Conservation (phyloP, 371 early-diverging fungal species). For the Apophysomyces variabilis region DNA sequence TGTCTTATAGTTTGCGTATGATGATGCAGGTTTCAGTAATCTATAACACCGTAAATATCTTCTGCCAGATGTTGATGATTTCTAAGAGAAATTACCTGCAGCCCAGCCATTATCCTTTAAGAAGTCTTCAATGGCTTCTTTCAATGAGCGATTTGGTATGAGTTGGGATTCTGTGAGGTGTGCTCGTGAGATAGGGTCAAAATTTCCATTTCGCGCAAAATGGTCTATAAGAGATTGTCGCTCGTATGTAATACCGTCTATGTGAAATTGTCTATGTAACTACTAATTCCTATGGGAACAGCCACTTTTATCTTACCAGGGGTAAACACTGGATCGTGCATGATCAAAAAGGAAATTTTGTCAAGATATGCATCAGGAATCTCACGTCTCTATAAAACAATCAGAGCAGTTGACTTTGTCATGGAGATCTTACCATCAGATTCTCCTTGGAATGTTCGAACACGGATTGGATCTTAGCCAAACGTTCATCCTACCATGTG, state of each 20-base stretch:
- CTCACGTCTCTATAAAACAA: constrained; percentile 36
- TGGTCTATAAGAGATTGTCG: constrained; percentile 72
- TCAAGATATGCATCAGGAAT: constrained; percentile 57
- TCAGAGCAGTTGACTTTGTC: neutral
- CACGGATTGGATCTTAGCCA: constrained; percentile 37
- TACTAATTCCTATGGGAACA: neutral
- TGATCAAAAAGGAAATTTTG: constrained; percentile 55
- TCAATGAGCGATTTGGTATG: constrained; percentile 74
- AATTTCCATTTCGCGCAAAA: constrained; percentile 71
- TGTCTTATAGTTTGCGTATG: neutral
- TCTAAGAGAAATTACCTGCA: constrained; percentile 33
- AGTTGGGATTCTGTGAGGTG: constrained; percentile 68
- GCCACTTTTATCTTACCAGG: constrained; percentile 33
- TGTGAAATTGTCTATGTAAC: neutral
- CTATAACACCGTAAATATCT: neutral
- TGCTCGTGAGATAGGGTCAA: constrained; percentile 76
- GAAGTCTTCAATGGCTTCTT: constrained; percentile 70
- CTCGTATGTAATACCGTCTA: constrained; percentile 71
- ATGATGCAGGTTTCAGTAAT: neutral
- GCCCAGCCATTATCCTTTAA: constrained; percentile 69
- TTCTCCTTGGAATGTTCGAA: constrained; percentile 59
- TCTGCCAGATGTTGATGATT: no score
- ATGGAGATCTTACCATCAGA: constrained; percentile 29
- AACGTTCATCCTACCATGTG: constrained; percentile 41
- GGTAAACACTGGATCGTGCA: constrained; percentile 58